These are phyloP conservation scores for Chrysanthemum seticuspe DNA, from an alignment of 129 eudicot species.

Conservation along the genomic window DNA sequence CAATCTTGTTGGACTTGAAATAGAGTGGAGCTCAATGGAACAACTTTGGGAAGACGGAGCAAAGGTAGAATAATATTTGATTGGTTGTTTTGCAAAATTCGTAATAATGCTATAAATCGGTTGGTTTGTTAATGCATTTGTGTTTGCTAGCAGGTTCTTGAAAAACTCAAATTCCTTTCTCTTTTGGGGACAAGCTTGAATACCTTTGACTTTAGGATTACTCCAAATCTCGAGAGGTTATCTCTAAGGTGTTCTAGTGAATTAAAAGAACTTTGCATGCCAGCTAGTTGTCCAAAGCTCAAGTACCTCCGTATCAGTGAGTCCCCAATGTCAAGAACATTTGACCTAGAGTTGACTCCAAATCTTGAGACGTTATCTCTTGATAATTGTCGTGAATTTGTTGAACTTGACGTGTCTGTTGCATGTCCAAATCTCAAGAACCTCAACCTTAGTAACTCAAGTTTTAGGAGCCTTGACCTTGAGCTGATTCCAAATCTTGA, in stretches of 20 bases:
- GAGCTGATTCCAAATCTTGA: not conserved
- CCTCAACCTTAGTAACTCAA: not conserved
- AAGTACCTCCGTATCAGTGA: not conserved
- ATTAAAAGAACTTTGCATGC: conserved; percentile 20
- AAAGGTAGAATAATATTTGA: conserved; percentile 21
- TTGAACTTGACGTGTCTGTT: not conserved
- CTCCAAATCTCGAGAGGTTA: conserved; percentile 28
- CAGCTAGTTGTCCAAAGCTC: not conserved
- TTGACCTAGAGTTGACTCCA: not conserved
- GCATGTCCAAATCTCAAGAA: not conserved
- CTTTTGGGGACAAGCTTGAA: not conserved
- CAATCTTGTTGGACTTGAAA: conserved; percentile 27
- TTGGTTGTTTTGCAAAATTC: not conserved
- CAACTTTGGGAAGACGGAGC: conserved; percentile 26
- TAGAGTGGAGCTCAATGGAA: not conserved
- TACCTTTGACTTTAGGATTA: conserved; percentile 19
- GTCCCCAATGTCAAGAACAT: not conserved
- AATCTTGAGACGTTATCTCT: not conserved
- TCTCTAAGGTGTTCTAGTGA: not conserved
- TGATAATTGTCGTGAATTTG: not conserved
- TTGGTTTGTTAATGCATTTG: not conserved
- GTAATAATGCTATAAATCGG: not conserved
- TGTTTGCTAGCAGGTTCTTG: conserved; percentile 2
- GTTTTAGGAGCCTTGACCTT: not conserved
- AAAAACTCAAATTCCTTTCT: conserved; percentile 22